A percentile compares a stretch with the other conserved stretches of the same genome.
Evolutionary conservation across 768 basidiomycete genomes (phyloP).

Genomic region (Kwoniella bestiolae): DNA sequence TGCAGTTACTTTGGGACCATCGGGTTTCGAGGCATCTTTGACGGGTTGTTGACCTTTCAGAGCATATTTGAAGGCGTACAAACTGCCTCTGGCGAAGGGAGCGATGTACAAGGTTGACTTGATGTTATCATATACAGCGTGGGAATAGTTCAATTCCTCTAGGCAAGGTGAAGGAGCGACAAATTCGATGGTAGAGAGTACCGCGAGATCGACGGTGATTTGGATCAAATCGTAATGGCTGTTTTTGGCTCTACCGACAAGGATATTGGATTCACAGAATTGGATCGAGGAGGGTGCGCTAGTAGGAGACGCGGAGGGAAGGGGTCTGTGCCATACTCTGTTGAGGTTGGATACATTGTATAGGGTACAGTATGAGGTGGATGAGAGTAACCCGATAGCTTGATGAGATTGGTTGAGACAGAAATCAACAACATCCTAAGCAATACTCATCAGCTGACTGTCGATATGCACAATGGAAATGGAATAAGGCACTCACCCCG

Average conservation of each 20-base stretch:
- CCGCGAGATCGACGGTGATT: constrained; percentile 36
- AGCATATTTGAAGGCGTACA: constrained; percentile 44
- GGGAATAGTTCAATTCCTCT: constrained; percentile 26
- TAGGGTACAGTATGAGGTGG: constrained; percentile 24
- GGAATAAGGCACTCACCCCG: constrained; percentile 32
- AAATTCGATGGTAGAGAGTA: constrained; percentile 42
- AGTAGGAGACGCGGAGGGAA: constrained; percentile 21
- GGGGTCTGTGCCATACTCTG: constrained; percentile 40
- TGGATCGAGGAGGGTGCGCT: constrained; percentile 29
- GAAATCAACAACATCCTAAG: constrained; percentile 38
- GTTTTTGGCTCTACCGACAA: constrained; percentile 42
- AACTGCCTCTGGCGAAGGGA: constrained; percentile 29
- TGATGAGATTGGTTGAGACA: constrained; percentile 45
- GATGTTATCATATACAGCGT: constrained; percentile 38
- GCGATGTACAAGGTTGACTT: constrained; percentile 37
- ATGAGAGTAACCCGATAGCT: constrained; percentile 42
- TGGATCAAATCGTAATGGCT: constrained; percentile 47
- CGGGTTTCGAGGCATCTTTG: constrained; percentile 17
- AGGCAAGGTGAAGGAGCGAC: constrained; percentile 18
- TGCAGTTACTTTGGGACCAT: constrained; percentile 17
- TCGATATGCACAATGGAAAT: not conserved
- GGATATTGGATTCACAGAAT: constrained; percentile 46
- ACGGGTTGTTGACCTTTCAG: constrained; percentile 42
- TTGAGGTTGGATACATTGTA: constrained; percentile 36
- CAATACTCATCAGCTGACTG: constrained; percentile 8